These are phyloP conservation scores for Neofusicoccum laricinum DNA, from an alignment of 2,329 filamentous ascomycete species.

Conservation along the genomic window DNA sequence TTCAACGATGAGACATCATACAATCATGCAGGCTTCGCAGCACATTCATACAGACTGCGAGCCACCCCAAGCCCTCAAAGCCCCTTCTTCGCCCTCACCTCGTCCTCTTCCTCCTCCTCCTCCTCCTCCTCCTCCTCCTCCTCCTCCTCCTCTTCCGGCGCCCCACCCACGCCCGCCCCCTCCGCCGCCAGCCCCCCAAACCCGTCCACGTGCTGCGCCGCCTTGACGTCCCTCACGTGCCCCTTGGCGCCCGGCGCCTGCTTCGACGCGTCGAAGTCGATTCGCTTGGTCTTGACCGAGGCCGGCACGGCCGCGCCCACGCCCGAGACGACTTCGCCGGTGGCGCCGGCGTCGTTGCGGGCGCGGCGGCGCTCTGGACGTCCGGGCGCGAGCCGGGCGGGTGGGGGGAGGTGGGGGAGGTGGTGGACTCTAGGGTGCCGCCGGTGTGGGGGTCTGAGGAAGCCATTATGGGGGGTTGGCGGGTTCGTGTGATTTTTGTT, in stretches of 20 bases:
- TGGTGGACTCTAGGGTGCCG: constrained; percentile 33
- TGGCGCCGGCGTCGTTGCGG: constrained; percentile 29
- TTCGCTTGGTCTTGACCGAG: constrained; percentile 31
- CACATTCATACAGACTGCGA: too few relatives aligned
- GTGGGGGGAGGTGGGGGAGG: constrained; percentile 31
- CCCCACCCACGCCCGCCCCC: constrained; percentile 21
- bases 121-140: constrained; percentile 21
- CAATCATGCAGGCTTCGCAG: too few relatives aligned
- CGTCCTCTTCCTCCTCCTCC: constrained; percentile 19
- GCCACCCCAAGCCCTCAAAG: too few relatives aligned
- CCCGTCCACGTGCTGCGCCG: constrained; percentile 22
- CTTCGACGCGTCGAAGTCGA: not conserved
- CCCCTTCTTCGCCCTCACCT: constrained; percentile 19
- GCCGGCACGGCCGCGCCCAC: constrained; percentile 31
- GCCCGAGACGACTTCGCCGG: constrained; percentile 35
- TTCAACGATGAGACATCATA: too few relatives aligned
- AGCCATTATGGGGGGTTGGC: constrained; percentile 20
- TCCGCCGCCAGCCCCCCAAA: constrained; percentile 22
- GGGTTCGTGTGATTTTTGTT: too few relatives aligned
- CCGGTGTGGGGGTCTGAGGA: constrained; percentile 28
- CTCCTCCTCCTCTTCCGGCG: constrained; percentile 28
- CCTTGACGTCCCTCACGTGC: constrained; percentile 24
- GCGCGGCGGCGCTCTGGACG: constrained; percentile 38
- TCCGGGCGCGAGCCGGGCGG: constrained; percentile 34
- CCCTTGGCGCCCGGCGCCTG: constrained; percentile 23